A percentile compares a stretch with the other conserved stretches of the same genome.
Evolutionary conservation across 2,329 filamentous ascomycete genomes (phyloP).

Genomic region (Diaporthe australafricana): DNA sequence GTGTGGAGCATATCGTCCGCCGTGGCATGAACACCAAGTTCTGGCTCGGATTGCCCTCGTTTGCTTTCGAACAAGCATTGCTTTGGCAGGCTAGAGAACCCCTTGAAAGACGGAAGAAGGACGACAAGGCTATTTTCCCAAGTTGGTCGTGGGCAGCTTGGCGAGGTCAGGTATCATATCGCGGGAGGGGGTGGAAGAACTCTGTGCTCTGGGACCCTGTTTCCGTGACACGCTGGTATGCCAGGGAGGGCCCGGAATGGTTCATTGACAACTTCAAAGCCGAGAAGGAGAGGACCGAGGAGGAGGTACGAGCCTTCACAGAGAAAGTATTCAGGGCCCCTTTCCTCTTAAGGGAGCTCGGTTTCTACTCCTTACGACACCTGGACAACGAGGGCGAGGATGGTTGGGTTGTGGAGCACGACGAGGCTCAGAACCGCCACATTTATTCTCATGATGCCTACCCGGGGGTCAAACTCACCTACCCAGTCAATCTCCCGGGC

Average conservation of each 20-base stretch:
- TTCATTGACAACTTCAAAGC: neutral
- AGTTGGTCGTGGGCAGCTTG: neutral
- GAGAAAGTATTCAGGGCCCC: neutral
- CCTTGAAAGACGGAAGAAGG: neutral
- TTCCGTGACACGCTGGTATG: neutral
- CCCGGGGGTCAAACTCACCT: neutral
- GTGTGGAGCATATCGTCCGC: neutral
- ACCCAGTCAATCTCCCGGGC: neutral
- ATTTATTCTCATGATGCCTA: slow-evolving; percentile 2
- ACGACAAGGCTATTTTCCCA: neutral
- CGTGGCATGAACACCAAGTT: slow-evolving; percentile 3
- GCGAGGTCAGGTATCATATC: neutral
- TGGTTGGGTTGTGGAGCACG: neutral
- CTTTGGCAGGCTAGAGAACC: neutral
- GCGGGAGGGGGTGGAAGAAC: neutral
- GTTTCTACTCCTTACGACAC: neutral
- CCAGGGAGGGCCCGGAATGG: neutral
- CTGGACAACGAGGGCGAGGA: neutral
- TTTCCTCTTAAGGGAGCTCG: neutral
- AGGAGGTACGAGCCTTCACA: neutral
- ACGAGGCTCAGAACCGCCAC: neutral
- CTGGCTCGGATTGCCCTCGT: neutral
- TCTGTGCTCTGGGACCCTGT: neutral
- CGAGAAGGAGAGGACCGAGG: neutral
- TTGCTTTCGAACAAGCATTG: neutral